Evolutionary conservation across 78 protist species (phyloP), one percentile per base, ranked within the genome.

Genomic region (Cavenderia fasciculata): DNA sequence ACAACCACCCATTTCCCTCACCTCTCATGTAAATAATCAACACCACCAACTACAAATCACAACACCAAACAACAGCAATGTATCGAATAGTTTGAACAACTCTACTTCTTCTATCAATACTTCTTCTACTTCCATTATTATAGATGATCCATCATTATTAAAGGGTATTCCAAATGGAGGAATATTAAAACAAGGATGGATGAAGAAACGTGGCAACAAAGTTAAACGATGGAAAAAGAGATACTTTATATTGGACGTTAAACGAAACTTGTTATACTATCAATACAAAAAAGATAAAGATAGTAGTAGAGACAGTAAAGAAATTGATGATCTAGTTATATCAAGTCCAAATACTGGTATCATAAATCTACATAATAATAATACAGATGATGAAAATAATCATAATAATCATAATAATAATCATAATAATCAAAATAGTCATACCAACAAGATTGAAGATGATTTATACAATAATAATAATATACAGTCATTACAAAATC

Each of bases 101-200:
- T n/a, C n/a, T n/a, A 40, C 73, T 40, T 14, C 73, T 40, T 12
- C 52, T 16, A 10, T 12, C 12, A 10, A 47, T 61, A 34, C 69
- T 61, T 31, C 69, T 6, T n/a, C 38, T 34, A 61, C 69, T 61
- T 61, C 33, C 29, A 61, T 11, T 14, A 61, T 34, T 59, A n/a
- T n/a, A n/a, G n/a, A n/a, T n/a, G n/a, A 47, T 12, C 52, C 12
- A 47, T 47, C 52, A 47, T 47, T 47, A n/a, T n/a, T n/a, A n/a
- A 34, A 56, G 25, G 59, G 61, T n/a, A 54, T 49, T 29, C 77
- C 76, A 36, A 40, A 65, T 14, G 74, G 88, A 66, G 88, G 88
- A 31, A 79, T 79, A 8, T 66, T 79, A 18, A 79, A 79, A 51
- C 88, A 79, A 12, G 88, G 88, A 19, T 79, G 88, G 88, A 79